Evolutionary conservation across 2,329 filamentous ascomycete species (phyloP), one percentile per base, ranked within the genome.

Genomic region (Magnaporthiopsis rhizophila): DNA sequence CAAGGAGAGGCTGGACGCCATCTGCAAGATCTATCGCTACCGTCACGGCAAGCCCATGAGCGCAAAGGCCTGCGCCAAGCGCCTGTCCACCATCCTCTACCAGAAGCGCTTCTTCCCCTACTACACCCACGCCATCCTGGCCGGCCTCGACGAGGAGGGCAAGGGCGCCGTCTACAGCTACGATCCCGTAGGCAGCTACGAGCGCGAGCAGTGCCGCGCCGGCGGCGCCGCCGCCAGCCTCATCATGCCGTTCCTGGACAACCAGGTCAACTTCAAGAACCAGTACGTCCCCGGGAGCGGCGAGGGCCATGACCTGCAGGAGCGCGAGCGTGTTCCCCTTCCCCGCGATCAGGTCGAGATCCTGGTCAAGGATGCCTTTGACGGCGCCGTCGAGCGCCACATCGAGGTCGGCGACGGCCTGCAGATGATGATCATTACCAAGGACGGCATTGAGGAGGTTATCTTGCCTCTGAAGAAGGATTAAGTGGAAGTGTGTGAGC

Each of bases 221-320:
- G 95, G 91, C 58, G 95, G 95, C 71, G 93, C 95, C 18, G 93
- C 93, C 26, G 89, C 92, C 64, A 95, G 91, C 73, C 80, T 99
- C 77, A 99, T 99, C 79, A 99, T 97, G 91, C 95, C 95, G 1
- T 99, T 99, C 83, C 80, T 99, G 73, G 95, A 99, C 78, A 99
- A 99, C 77, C 96, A 99, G 80, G 95, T 99, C 81, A 98, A 98
- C 81, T 94, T 94, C 83, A 99, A 97, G 86, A 99, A 99, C 77
- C 94, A 97, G 81, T 96, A 97, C 75, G 83, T 95, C 64, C 92
- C 94, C 13, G 91, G 89, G 60, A 94, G 90, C 71, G 92, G 92
- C 65, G 84, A 86, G 66, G 94, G 94, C 58, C 90, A 97, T 77
- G 89, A 88, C 64, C 80, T 97, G 71, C 80, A 90, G 80, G 85